Evolutionary conservation across 164 flowering plant genomes (phyloP).

Genomic region (Macadamia tetraphylla): DNA sequence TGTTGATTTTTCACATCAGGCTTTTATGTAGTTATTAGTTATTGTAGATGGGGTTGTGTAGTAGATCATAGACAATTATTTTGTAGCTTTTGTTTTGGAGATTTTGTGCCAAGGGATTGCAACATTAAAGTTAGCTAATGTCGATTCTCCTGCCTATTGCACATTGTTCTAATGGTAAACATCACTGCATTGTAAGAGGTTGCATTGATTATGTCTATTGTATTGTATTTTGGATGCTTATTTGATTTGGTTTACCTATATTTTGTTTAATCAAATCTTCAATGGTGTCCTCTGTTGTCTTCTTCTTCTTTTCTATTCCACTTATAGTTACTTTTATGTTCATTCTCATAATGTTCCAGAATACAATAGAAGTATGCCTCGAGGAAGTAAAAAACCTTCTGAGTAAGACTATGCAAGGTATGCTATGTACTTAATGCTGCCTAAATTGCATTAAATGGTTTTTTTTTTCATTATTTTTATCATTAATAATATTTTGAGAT

Average conservation of each 20-base stretch:
- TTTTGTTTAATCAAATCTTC: neutral
- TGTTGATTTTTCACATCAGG: neutral
- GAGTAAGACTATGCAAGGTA: constrained; percentile 79
- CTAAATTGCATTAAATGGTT: neutral
- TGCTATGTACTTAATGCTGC: neutral
- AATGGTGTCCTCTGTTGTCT: neutral
- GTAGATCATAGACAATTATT: neutral
- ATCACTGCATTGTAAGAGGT: no score
- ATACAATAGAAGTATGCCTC: constrained; percentile 36
- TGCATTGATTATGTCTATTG: neutral
- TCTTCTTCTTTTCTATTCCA: neutral
- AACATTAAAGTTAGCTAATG: neutral
- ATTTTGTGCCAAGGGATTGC: neutral
- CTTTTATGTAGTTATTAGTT: neutral
- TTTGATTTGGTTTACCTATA: neutral
- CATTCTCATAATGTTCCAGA: constrained; percentile 30
- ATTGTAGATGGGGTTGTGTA: neutral
- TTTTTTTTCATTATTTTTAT: no score
- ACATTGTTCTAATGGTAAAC: no score
- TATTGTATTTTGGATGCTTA: neutral
- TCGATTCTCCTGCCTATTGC: neutral
- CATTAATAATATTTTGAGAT: no score
- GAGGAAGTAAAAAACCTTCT: constrained; percentile 52
- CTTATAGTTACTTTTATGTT: neutral
- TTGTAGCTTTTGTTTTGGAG: neutral